Evolutionary conservation across 164 flowering plant genomes (phyloP).

Genomic region (Cinnamomum micranthum): DNA sequence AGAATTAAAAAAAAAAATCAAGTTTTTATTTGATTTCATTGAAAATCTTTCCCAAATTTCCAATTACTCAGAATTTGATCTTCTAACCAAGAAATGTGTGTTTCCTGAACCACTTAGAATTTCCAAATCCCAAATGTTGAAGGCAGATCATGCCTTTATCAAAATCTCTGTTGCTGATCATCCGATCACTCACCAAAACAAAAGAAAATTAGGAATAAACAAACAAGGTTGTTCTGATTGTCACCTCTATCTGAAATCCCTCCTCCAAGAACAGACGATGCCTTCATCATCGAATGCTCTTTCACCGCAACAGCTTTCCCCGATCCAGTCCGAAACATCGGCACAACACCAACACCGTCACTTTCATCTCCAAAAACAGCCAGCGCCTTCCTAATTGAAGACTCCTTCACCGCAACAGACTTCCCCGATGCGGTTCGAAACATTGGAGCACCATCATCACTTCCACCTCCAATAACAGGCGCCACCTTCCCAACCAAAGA

Average conservation of each 20-base stretch:
- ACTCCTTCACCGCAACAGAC: constrained; percentile 6
- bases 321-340: constrained; percentile 62
- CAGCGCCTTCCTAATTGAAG: constrained; percentile 6
- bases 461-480: neutral
- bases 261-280: constrained; percentile 43
- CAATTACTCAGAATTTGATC: neutral
- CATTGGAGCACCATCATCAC: neutral
- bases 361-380: constrained; percentile 29
- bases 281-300: constrained; percentile 53
- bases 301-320: constrained; percentile 55
- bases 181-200: too few species aligned
- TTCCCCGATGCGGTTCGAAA: constrained; percentile 13
- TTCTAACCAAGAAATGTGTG: too few species aligned
- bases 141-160: too few species aligned
- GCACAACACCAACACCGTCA: constrained; percentile 15
- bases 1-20: too few species aligned
- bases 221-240: neutral
- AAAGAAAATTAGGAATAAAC: neutral
- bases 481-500: constrained; percentile 34
- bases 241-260: constrained; percentile 2
- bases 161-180: too few species aligned
- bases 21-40: neutral
- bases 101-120: too few species aligned
- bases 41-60: neutral
- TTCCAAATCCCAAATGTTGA: too few species aligned